Conservation (phyloP, 768 basidiomycete species). For the Cystobasidium tubakii region DNA sequence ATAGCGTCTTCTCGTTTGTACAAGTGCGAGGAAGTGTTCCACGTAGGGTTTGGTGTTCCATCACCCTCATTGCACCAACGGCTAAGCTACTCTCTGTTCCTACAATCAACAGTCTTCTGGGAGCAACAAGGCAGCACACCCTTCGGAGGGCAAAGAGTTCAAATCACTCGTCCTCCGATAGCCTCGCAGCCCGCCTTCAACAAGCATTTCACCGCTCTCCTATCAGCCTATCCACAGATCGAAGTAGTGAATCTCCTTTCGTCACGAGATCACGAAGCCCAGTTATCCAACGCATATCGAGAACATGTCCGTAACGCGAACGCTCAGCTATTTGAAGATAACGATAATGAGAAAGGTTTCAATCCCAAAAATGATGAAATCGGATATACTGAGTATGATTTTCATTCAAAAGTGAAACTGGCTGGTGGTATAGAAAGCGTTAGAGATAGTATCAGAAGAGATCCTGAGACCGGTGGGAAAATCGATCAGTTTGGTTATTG, state of each 20-base stretch:
- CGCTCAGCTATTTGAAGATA: slow-evolving; percentile 48
- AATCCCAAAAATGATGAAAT: slow-evolving; percentile 36
- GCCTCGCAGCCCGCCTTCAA: slow-evolving; percentile 97
- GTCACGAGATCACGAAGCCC: slow-evolving; percentile 83
- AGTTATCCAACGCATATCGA: slow-evolving; percentile 72
- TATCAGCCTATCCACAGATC: slow-evolving; percentile 73
- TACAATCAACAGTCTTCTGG: slow-evolving; percentile 95
- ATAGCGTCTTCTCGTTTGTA: slow-evolving; percentile 81
- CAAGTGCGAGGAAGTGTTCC: slow-evolving; percentile 95
- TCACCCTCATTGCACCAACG: neutral
- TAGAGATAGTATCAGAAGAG: slow-evolving; percentile 57
- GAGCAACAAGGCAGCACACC: slow-evolving; percentile 94
- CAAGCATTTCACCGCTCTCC: slow-evolving; percentile 78
- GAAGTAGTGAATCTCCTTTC: slow-evolving; percentile 90
- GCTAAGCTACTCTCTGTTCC: no score
- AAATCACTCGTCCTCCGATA: slow-evolving; percentile 81
- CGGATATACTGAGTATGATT: slow-evolving; percentile 77
- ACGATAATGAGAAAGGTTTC: slow-evolving; percentile 6
- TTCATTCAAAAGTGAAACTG: slow-evolving; percentile 72
- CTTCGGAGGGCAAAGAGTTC: slow-evolving; percentile 77
- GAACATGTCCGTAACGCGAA: slow-evolving; percentile 58
- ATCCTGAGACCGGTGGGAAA: slow-evolving; percentile 42
- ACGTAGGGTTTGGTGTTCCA: slow-evolving; percentile 56
- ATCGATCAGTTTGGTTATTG: slow-evolving; percentile 42
- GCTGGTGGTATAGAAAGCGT: slow-evolving; percentile 79